Conservation (phyloP, 2,329 filamentous ascomycete species). For the Fusarium citri region DNA sequence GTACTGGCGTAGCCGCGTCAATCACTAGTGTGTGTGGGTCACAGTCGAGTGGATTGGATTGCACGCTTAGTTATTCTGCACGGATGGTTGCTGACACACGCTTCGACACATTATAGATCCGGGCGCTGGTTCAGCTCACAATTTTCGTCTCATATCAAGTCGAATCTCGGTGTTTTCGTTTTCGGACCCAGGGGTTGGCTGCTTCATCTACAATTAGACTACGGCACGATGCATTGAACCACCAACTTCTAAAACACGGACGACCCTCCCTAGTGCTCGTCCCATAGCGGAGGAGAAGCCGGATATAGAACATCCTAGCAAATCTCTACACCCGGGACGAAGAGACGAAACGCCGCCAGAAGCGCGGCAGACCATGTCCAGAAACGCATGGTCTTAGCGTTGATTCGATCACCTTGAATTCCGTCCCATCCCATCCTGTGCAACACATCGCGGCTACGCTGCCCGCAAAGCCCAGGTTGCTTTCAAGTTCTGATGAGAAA, state of each 20-base stretch:
- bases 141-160: constrained; percentile 43
- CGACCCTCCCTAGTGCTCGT: constrained; percentile 18
- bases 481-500: constrained; percentile 3
- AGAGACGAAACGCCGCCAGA: constrained; percentile 41
- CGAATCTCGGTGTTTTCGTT: constrained; percentile 27
- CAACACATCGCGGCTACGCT: constrained; percentile 23
- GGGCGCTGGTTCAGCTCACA: constrained; percentile 36
- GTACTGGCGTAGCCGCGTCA: constrained; percentile 24
- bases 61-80: constrained; percentile 19
- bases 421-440: constrained; percentile 11
- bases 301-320: constrained; percentile 36
- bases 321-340: constrained; percentile 31
- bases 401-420: constrained; percentile 26
- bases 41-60: constrained; percentile 8
- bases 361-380: constrained; percentile 37
- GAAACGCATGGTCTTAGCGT: constrained; percentile 23
- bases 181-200: constrained; percentile 17
- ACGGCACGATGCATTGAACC: constrained; percentile 14
- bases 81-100: constrained; percentile 39
- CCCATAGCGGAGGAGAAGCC: constrained; percentile 26
- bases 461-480: constrained; percentile 21
- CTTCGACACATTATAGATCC: constrained; percentile 44
- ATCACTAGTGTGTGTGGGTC: constrained; percentile 10
- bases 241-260: constrained; percentile 40
- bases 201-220: constrained; percentile 15